Conservation (phyloP, 495 filamentous ascomycete genomes). For the Aspergillus indologenus region DNA sequence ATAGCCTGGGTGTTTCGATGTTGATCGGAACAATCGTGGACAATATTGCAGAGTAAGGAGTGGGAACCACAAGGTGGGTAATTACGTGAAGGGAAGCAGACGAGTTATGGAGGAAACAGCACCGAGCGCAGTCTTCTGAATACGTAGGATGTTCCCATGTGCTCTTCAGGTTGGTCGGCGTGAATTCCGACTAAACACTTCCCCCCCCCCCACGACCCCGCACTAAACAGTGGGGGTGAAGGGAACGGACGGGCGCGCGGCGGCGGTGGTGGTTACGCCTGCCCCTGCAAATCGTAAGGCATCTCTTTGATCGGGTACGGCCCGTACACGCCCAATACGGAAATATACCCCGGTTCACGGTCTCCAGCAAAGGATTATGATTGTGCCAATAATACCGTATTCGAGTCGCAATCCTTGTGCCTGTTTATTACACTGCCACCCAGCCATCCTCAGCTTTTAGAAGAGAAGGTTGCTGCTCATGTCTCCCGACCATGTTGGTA, state of each 20-base stretch:
- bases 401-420: background rate
- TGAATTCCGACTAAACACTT: conserved; percentile 10
- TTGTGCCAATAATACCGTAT: background rate
- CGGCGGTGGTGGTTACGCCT: background rate
- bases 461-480: conserved; percentile 44
- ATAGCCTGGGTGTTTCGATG: background rate
- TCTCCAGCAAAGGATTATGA: no score
- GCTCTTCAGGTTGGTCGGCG: conserved; percentile 21
- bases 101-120: background rate
- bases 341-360: background rate
- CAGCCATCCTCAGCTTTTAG: conserved; percentile 13
- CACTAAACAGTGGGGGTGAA: conserved; percentile 8
- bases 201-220: conserved; percentile 10
- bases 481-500: conserved; percentile 40
- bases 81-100: background rate
- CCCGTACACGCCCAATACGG: background rate
- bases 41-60: background rate
- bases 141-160: no score
- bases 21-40: background rate
- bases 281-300: no score
- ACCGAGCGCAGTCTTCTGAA: no score
- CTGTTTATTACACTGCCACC: background rate
- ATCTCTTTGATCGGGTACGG: background rate
- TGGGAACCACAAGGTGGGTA: background rate
- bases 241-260: background rate